These are phyloP conservation scores for Teunomyces barrocoloradensis DNA, from an alignment of 805 yeast genomes.

Conservation along the genomic window DNA sequence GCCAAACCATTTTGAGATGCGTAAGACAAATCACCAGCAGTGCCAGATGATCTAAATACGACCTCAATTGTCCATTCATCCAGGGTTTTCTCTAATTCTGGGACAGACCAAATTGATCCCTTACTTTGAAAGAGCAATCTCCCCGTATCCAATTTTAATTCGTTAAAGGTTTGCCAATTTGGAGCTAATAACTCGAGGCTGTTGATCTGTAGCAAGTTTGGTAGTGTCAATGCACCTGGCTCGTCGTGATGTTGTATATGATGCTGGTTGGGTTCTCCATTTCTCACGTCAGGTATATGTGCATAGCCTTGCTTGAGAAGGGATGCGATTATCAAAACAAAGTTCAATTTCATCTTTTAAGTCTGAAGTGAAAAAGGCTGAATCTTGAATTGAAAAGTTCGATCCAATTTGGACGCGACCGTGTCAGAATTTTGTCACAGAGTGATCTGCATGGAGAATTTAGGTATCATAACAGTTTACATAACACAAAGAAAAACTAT, in stretches of 20 bases:
- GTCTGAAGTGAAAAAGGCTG: not conserved
- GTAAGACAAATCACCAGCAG: constrained; percentile 22
- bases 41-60: constrained; percentile 61
- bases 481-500: not conserved
- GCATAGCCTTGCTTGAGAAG: not conserved
- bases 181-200: constrained; percentile 20
- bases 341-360: not conserved
- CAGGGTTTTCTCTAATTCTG: constrained; percentile 19
- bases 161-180: constrained; percentile 26
- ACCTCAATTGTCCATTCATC: constrained; percentile 57
- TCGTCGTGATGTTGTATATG: constrained; percentile 7
- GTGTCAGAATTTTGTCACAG: not conserved
- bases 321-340: not conserved
- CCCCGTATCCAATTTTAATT: constrained; percentile 47
- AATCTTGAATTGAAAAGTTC: not conserved
- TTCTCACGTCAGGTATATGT: not conserved
- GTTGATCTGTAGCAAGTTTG: constrained; percentile 29
- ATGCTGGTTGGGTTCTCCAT: not conserved
- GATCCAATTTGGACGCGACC: not conserved
- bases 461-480: not conserved
- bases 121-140: constrained; percentile 40
- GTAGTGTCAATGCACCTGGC: constrained; percentile 31
- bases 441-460: not conserved
- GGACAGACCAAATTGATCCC: constrained; percentile 48
- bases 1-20: constrained; percentile 52